These are phyloP conservation scores for Purpureocillium lavendulum DNA, from an alignment of 2,329 filamentous ascomycete species.

Conservation along the genomic window DNA sequence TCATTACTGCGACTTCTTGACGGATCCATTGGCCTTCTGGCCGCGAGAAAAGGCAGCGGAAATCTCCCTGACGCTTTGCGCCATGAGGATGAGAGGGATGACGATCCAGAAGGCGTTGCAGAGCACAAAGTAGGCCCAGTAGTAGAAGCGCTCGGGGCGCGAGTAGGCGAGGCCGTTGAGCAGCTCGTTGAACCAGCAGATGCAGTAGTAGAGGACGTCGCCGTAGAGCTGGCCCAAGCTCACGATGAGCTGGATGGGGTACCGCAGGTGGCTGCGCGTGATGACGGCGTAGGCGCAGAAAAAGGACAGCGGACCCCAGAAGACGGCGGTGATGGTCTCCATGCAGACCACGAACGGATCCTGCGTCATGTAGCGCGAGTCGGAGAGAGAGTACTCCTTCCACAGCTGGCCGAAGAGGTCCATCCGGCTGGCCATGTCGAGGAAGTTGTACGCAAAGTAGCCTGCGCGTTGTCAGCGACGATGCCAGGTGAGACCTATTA, in stretches of 20 bases:
- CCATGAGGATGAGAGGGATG: conserved; percentile 29
- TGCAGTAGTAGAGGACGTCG: conserved; percentile 42
- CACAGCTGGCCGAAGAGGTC: conserved; percentile 45
- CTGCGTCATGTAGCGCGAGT: conserved; percentile 45
- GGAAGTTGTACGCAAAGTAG: conserved; percentile 38
- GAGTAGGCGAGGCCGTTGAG: conserved; percentile 33
- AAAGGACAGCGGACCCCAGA: conserved; percentile 47
- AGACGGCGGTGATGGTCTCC: conserved; percentile 43
- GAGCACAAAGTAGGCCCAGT: conserved; percentile 43
- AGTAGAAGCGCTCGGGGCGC: conserved; percentile 43
- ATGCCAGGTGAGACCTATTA: neutral
- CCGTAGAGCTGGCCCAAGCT: conserved; percentile 43
- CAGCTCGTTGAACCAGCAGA: conserved; percentile 32
- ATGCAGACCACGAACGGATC: conserved; percentile 48
- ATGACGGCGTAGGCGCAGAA: conserved; percentile 34
- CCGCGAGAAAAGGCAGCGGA: conserved; percentile 17
- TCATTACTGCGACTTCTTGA: conserved; percentile 15
- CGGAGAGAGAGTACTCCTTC: conserved; percentile 50
- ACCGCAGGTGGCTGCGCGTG: conserved; percentile 33
- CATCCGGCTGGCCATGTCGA: conserved; percentile 27
- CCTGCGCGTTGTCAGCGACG: conserved; percentile 22
- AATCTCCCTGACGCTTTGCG: conserved; percentile 16
- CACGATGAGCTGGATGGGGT: conserved; percentile 39
- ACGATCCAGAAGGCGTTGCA: conserved; percentile 47
- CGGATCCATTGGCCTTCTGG: conserved; percentile 10